Percentiles rank a stretch among this genome's conserved stretches.
phyloP scores from a whole-genome alignment of 2,329 filamentous ascomycete species.

The Ophiostoma triangulosporum region DNA sequence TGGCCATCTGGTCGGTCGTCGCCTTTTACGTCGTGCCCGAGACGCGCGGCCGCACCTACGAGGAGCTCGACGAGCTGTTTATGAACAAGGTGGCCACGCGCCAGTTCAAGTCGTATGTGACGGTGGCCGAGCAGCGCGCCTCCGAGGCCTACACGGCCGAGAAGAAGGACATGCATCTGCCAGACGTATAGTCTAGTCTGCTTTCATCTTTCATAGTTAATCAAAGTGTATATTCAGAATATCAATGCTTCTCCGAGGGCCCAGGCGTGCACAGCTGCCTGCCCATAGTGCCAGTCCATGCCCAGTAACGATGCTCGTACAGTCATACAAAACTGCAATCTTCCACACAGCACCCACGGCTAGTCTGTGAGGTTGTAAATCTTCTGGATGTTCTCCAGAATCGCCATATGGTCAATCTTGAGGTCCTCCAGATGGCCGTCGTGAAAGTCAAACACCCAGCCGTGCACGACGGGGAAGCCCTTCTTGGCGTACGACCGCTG shows the following conservation, averaged over 20 bases:
- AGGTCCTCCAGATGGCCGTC: constrained; percentile 52
- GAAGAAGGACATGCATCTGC: constrained; percentile 1
- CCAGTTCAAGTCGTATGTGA: constrained; percentile 3
- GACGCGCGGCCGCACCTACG: constrained; percentile 21
- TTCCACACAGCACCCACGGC: too few species aligned
- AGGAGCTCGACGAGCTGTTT: constrained; percentile 8
- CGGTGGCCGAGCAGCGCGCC: constrained; percentile 5
- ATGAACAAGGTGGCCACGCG: constrained; percentile 4
- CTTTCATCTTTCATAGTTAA: too few species aligned
- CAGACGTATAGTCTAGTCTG: not conserved
- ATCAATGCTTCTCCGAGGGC: too few species aligned
- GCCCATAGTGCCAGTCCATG: too few species aligned
- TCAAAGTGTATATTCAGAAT: too few species aligned
- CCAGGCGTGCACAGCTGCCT: too few species aligned
- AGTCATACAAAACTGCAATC: too few species aligned
- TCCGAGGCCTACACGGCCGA: constrained; percentile 6
- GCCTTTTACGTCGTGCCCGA: constrained; percentile 40
- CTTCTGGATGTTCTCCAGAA: constrained; percentile 41
- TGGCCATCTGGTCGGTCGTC: constrained; percentile 23
- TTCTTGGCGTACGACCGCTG: constrained; percentile 54
- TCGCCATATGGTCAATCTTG: constrained; percentile 39
- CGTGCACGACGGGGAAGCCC: constrained; percentile 55
- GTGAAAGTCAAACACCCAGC: constrained; percentile 58
- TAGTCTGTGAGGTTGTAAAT: constrained; percentile 31
- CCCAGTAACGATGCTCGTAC: too few species aligned